Evolutionary conservation across 2,329 filamentous ascomycete species (phyloP), one percentile per base, ranked within the genome.

Genomic region (Fusarium citri): DNA sequence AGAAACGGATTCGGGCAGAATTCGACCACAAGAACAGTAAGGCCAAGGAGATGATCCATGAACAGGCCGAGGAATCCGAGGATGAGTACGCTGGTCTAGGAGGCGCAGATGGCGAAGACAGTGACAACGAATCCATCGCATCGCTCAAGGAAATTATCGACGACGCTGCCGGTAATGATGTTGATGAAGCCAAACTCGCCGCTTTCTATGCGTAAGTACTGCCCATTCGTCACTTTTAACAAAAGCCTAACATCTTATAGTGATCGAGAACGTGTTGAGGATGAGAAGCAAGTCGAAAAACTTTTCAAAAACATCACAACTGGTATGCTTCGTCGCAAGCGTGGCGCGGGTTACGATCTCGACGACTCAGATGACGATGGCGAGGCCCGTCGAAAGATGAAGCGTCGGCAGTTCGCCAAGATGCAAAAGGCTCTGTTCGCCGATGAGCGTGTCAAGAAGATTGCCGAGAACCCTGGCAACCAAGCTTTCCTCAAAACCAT

Each of bases 81-180:
- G 96, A 99, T 78, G 96, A 99, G 79, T 99, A 98, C 78, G 95
- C 94, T 41, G 96, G 96, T 7, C 85, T 99, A 12, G 96, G 96
- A 72, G 96, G 96, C 68, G 91, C 85, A 14, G 95, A 94, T 79
- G 94, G 95, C 64, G 95, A 98, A 72, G 93, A 95, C 69, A 91
- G 91, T 58, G 92, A 94, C 62, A 88, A 93, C 64, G 92, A 91
- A 34, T 81, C 80, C 37, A 89, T 92, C 60, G 90, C 90, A 30
- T 86, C 92, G 10, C 88, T 96, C 68, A 88, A 92, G 72, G 90
- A 94, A 68, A 97, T 99, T 89, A 97, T 99, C 76, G 92, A 96
- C 75, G 94, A 98, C 76, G 89, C 91, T 25, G 89, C 88, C 60
- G 88, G 90, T 31, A 90, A 95, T 69, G 86, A 92, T n/a, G 88